Evolutionary conservation across 1,284 basidiomycete genomes (phyloP), one percentile per base, ranked within the genome.

Genomic region (Afroboletus lepidellus): DNA sequence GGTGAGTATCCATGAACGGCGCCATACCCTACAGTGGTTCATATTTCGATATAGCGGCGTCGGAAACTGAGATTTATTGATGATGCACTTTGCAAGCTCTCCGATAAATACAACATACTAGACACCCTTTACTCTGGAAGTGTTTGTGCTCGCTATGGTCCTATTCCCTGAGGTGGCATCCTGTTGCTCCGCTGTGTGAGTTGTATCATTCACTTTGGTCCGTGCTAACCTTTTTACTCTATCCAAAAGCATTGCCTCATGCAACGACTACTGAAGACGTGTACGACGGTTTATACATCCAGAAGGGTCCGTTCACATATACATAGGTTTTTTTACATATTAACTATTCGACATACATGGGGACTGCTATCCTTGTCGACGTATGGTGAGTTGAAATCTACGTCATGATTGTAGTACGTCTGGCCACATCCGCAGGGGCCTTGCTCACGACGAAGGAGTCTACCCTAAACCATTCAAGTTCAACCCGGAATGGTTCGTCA

Each of bases 111-210:
- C 3, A 39, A 33, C 47, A n/a, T 42, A 11, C 27, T 13, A 80
- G 78, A 79, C 76, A 7, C 69, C 75, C 1, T 73, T 73, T 7
- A 71, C 72, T 4, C 59, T 77, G 18, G 65, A 72, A 0, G 73
- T 77, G 0, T 80, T 81, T 56, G 55, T 81, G 20, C 69, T 79
- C 30, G 71, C 77, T 8, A 79, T 82, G 77, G 72, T 78, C 5
- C 59, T 79, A n/a, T 61, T 78, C 53, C 80, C 78, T 0, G 67
- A 70, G 82, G 21, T 84, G 74, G 69, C 71, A 76, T 18, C 77
- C 80, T 11, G 71, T 76, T 9, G 66, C 64, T 20, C 77, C 79
- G 45, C 52, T 80, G 15, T 76, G 79, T 77, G 42, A 59, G 68
- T 51, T 59, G 15, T 41, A 13, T 13, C 13, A 9, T 36, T 52